Evolutionary conservation across 1,284 basidiomycete genomes (phyloP), one percentile per base, ranked within the genome.

Genomic region (Ceratobasidium sp.): DNA sequence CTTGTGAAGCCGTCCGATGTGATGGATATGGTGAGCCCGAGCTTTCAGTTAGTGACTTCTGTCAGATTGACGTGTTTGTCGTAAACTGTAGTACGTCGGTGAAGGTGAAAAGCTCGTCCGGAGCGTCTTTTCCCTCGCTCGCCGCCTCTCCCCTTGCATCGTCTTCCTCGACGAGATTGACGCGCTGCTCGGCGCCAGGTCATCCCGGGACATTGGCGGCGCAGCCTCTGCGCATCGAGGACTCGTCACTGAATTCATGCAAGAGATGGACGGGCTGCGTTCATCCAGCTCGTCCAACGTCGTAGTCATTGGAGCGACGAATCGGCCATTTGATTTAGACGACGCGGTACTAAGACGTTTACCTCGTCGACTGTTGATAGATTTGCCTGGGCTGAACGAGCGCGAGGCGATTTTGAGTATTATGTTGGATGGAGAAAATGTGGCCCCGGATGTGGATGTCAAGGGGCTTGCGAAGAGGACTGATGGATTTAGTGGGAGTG

Each of bases 101-200:
- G 97, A 98, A 88, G 96, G 95, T 58, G 97, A 99, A 84, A 97
- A 98, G 84, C 92, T 98, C 56, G 95, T 98, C 63, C 92, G 93
- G 77, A 94, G 96, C 0, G 92, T 97, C 9, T 99, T 99, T 86
- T 92, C 93, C 53, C 90, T 98, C 44, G 97, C 97, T 1, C 90
- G 96, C 42, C 90, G 91, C 56, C 86, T 98, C 20, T 94, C 96
- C 1, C 97, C 97, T 0, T 97, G 96, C 82, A 96, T 99, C 72
- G 91, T 99, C 73, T 99, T 99, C 86, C 89, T 99, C 79, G 97
- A 99, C 85, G 97, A 99, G 85, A 95, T 98, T 76, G 97, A 99
- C 83, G 95, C 95, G 0, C 89, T 99, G 0, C 97, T 98, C 81
- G 95, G 95, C 42, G 95, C 96, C 40, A 92, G 97, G 33, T 93